Conservation (phyloP, 2,329 filamentous ascomycete species). For the Dothideomycetidae sp. region DNA sequence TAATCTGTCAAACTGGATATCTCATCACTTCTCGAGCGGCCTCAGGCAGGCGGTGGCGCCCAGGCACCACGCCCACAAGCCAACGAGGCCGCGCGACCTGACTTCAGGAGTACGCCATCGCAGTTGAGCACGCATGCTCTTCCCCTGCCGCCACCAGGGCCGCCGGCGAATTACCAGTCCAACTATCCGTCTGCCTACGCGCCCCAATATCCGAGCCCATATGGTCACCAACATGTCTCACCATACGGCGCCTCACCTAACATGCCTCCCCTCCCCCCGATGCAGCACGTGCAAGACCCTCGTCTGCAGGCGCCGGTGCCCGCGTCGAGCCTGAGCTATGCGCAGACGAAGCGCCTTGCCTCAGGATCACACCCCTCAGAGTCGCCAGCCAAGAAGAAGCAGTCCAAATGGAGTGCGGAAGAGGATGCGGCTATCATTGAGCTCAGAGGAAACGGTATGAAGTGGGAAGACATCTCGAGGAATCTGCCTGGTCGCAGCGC, state of each 20-base stretch:
- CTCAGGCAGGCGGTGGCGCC: conserved; percentile 30
- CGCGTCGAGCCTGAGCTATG: conserved; percentile 5
- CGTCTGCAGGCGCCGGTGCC: conserved; percentile 29
- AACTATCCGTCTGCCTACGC: conserved; percentile 7
- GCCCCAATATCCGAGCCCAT: conserved; percentile 9
- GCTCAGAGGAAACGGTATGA: conserved; percentile 80
- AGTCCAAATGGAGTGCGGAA: conserved; percentile 91
- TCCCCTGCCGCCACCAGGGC: conserved; percentile 4
- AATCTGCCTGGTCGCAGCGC: conserved; percentile 77
- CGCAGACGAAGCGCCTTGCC: conserved; percentile 26
- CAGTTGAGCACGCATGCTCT: conserved; percentile 10
- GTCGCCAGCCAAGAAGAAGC: conserved; percentile 79
- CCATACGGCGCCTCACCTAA: conserved; percentile 5
- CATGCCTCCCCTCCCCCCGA: conserved; percentile 14
- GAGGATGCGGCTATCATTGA: conserved; percentile 92
- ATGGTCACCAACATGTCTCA: conserved; percentile 6
- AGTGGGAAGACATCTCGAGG: conserved; percentile 97
- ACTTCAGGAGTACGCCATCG: conserved; percentile 6
- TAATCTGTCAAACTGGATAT: conserved; percentile 79
- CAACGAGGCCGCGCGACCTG: conserved; percentile 9
- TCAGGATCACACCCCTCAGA: conserved; percentile 34
- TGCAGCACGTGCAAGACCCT: conserved; percentile 16
- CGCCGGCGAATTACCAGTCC: conserved; percentile 1
- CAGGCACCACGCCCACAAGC: conserved; percentile 13
- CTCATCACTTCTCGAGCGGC: conserved; percentile 68